Evolutionary conservation across 2,329 filamentous ascomycete species (phyloP).

Genomic region (Penicillium concentricum): DNA sequence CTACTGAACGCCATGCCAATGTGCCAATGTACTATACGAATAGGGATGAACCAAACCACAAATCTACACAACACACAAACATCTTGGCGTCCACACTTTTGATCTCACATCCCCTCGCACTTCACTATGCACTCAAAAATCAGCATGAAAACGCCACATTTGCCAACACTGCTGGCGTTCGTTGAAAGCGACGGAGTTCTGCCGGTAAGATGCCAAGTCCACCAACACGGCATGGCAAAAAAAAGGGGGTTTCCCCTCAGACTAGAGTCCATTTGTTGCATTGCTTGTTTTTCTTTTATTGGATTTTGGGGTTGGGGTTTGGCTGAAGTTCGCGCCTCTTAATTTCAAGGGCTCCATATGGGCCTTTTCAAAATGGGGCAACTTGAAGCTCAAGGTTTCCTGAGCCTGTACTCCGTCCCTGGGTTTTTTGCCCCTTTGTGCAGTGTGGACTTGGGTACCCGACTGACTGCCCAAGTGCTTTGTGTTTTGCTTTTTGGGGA

Average conservation of each 20-base stretch:
- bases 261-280: slow-evolving; percentile 7
- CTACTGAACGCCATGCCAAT: slow-evolving; percentile 5
- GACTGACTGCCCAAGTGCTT: not conserved
- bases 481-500: not conserved
- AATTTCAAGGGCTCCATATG: slow-evolving; percentile 2
- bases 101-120: not conserved
- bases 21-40: slow-evolving; percentile 1
- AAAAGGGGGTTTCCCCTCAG: slow-evolving; percentile 6
- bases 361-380: not conserved
- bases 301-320: not conserved
- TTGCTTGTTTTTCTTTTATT: slow-evolving; percentile 11
- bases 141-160: slow-evolving; percentile 5
- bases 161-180: slow-evolving; percentile 3
- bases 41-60: not conserved
- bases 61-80: not conserved
- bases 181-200: not conserved
- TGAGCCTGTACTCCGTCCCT: not conserved
- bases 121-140: slow-evolving; percentile 4
- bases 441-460: not conserved
- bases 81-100: not conserved
- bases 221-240: slow-evolving; percentile 20
- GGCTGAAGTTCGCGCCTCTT: not conserved
- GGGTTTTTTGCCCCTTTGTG: not conserved
- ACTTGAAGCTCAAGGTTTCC: not conserved
- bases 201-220: slow-evolving; percentile 15